A percentile compares a stretch with the other conserved stretches of the same genome.
phyloP scores from a whole-genome alignment of 1,139 yeast species.

The Suhomyces yuchorum region DNA sequence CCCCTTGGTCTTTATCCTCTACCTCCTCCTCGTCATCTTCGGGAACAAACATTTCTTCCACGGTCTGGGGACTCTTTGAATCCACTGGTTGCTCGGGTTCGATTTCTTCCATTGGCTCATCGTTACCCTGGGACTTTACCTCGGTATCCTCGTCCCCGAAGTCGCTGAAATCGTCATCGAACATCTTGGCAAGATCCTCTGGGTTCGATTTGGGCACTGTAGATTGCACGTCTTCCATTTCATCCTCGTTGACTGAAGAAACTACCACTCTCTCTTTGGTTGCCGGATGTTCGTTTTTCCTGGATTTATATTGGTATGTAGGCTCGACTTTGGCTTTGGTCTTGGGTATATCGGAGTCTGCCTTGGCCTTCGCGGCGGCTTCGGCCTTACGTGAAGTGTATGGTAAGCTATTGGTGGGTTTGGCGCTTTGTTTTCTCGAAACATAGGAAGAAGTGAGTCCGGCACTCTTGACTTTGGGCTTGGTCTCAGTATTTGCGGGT shows the following conservation, averaged over 20 bases:
- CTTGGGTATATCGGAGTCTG: conserved; percentile 8
- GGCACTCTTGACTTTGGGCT: conserved; percentile 18
- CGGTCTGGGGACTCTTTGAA: conserved; percentile 7
- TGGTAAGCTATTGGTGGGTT: conserved; percentile 17
- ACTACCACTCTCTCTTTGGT: conserved; percentile 43
- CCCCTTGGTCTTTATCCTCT: not conserved
- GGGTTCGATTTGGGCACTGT: conserved; percentile 15
- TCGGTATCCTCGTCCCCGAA: conserved; percentile 16
- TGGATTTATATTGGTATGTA: conserved; percentile 40
- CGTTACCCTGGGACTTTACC: not conserved
- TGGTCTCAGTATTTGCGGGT: conserved; percentile 10
- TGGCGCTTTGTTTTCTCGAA: conserved; percentile 26
- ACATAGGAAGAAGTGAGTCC: conserved; percentile 31
- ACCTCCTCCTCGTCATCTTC: conserved; percentile 14
- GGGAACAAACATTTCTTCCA: conserved; percentile 14
- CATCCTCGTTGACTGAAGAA: conserved; percentile 23
- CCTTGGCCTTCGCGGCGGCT: conserved; percentile 1
- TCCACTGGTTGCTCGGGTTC: conserved; percentile 1
- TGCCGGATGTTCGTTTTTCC: conserved; percentile 33
- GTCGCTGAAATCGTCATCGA: conserved; percentile 27
- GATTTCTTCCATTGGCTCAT: conserved; percentile 1
- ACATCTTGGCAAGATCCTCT: conserved; percentile 21
- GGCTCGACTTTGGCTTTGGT: conserved; percentile 2
- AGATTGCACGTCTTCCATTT: not conserved
- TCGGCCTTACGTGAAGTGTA: conserved; percentile 30